Percentiles rank a stretch among this genome's conserved stretches.
Evolutionary conservation across 2,329 filamentous ascomycete species (phyloP).

Genomic region (Epichloe aotearoae): DNA sequence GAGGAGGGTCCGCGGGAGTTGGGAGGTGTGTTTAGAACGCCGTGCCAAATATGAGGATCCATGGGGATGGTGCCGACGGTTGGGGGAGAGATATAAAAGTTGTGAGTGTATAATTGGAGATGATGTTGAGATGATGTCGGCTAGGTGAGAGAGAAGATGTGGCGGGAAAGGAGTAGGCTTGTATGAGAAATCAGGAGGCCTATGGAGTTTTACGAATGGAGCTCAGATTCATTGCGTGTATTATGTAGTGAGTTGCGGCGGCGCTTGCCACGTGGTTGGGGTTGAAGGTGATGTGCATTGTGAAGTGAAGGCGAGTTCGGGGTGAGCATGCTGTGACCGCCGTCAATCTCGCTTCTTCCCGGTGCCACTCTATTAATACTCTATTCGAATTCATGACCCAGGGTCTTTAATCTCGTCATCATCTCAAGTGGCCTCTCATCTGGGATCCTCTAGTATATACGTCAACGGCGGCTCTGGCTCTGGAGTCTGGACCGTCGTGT

Average conservation of each 20-base stretch:
- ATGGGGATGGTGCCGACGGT: no score
- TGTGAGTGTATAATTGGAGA: no score
- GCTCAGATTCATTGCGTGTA: no score
- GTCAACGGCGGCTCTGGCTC: neutral
- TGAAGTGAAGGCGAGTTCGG: neutral
- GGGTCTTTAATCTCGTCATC: neutral
- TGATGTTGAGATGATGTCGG: no score
- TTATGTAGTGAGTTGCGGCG: no score
- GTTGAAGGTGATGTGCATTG: neutral
- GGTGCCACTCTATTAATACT: neutral
- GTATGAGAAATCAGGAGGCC: no score
- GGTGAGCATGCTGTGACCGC: neutral
- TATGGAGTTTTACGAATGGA: no score
- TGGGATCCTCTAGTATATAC: neutral
- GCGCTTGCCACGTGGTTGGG: neutral
- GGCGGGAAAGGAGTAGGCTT: no score
- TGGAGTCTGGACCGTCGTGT: neutral
- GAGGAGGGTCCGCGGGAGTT: neutral
- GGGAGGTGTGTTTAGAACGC: neutral
- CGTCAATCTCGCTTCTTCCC: no score
- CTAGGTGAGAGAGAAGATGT: no score
- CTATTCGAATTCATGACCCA: neutral
- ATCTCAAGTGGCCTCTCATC: neutral
- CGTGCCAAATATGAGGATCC: neutral
- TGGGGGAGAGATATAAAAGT: no score